Base-by-base conservation (phyloP, 495 filamentous ascomycete genomes). In the Penicillium riverlandense region DNA sequence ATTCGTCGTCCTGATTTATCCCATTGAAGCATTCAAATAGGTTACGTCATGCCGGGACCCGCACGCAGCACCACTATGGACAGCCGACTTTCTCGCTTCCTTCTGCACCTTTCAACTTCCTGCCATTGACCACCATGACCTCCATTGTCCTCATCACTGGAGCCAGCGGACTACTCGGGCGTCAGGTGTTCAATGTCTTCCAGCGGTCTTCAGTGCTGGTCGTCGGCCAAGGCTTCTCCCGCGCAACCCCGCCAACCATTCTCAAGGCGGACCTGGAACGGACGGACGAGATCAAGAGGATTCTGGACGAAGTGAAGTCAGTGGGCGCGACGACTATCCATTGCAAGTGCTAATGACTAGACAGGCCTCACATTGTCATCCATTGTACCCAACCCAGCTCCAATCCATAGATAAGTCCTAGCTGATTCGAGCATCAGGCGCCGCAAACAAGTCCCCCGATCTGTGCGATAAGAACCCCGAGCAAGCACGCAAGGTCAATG, bases 361-460 rank as follows among this genome's bases (percentile, higher is more conserved):
- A 8, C 52, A 95, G 88, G 55, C 89, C 90, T 8, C 72, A 84
- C 35, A 86, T 85, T 37, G 80, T 96, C 36, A 74, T 96, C 16
- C 90, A 96, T 62, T 94, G 88, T 90, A 60, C 61, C 80, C 58
- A 16, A 28, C 37, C 12, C 11, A 32, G 11, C 29, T 6, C 34
- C 22, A 22, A 22, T 22, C 22, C 22, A 2, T 22, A 22, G 3
- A 22, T 4, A 22, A 4, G 22, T 22, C 22, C 22, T 41, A 29
- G 29, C 45, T 61, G 44, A 62, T 54, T 28, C 39, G 41, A 36
- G 35, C 7, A 29, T 50, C 22, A 90, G 83, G 87, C 63, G 90
- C 90, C 29, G 90, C 90, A n/a, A 90, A 96, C 49, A 83, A 88
- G 48, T 92, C 80, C 52, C 90, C 90, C 2, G 90, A 96, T 52